phyloP scores from a whole-genome alignment of 805 yeast species.

The Teunomyces kruisii region DNA sequence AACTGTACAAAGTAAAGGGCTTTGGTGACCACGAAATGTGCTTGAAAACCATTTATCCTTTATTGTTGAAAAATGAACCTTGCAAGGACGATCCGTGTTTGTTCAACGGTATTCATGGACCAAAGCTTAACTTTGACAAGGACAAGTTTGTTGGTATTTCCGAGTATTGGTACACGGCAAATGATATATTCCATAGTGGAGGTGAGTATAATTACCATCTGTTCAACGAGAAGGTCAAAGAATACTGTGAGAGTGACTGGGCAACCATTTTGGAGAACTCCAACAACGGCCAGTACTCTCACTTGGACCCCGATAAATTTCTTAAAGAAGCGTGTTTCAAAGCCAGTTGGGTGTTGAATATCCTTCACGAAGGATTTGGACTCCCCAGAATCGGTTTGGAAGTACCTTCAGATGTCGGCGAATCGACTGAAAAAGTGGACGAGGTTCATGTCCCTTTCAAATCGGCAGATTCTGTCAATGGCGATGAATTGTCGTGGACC shows the following conservation, averaged over 20 bases:
- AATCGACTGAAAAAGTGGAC: conserved; percentile 29
- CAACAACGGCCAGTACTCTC: conserved; percentile 57
- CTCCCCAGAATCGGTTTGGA: conserved; percentile 72
- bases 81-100: conserved; percentile 88
- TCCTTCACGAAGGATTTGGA: conserved; percentile 89
- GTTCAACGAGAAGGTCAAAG: conserved; percentile 64
- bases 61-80: conserved; percentile 74
- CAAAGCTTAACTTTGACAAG: conserved; percentile 71
- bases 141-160: conserved; percentile 92
- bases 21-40: conserved; percentile 80
- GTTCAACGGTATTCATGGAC: conserved; percentile 95
- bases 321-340: conserved; percentile 85
- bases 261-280: conserved; percentile 45
- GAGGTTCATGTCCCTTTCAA: conserved; percentile 63
- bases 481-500: conserved; percentile 93
- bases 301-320: conserved; percentile 48
- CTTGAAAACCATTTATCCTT: conserved; percentile 67
- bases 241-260: conserved; percentile 83
- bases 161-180: conserved; percentile 97
- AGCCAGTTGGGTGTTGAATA: conserved; percentile 89
- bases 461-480: conserved; percentile 77
- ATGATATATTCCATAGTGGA: conserved; percentile 84
- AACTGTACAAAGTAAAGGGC: conserved; percentile 58
- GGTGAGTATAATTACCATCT: conserved; percentile 80
- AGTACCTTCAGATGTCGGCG: conserved; percentile 16